Evolutionary conservation across 805 yeast species (phyloP).

Genomic region (Ogataea zsoltii): DNA sequence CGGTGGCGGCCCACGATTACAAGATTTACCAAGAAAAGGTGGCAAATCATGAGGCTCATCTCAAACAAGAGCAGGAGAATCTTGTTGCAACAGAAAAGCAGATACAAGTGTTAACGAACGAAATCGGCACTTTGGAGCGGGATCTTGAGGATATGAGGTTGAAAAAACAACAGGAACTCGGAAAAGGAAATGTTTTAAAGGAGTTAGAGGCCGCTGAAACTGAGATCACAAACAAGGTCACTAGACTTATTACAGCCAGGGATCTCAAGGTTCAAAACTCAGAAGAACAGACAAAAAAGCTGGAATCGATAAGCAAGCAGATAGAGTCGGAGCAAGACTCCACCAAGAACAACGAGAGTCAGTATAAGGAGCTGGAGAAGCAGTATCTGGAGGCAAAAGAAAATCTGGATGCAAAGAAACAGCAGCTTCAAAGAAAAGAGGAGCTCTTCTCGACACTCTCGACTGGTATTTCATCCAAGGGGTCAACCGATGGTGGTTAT

Average conservation of each 20-base stretch:
- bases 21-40: conserved; percentile 41
- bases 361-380: conserved; percentile 42
- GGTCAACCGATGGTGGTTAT: conserved; percentile 76
- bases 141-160: conserved; percentile 57
- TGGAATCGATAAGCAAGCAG: conserved; percentile 34
- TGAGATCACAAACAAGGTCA: conserved; percentile 57
- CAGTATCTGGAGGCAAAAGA: conserved; percentile 47
- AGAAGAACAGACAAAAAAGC: conserved; percentile 49
- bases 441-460: conserved; percentile 79
- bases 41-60: conserved; percentile 43
- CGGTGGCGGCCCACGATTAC: conserved; percentile 79
- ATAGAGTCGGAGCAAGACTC: conserved; percentile 28
- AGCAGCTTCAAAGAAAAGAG: conserved; percentile 57
- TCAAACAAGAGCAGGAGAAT: conserved; percentile 42
- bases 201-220: conserved; percentile 60
- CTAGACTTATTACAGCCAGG: conserved; percentile 65
- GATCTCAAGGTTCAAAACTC: conserved; percentile 59
- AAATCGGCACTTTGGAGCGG: conserved; percentile 56
- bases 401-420: conserved; percentile 46
- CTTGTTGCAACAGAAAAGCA: conserved; percentile 44
- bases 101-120: conserved; percentile 50
- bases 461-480: conserved; percentile 87
- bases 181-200: conserved; percentile 60
- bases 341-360: conserved; percentile 31
- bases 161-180: conserved; percentile 57